Base-by-base conservation (phyloP, 2,329 filamentous ascomycete genomes). In the Alternaria ethzedia region DNA sequence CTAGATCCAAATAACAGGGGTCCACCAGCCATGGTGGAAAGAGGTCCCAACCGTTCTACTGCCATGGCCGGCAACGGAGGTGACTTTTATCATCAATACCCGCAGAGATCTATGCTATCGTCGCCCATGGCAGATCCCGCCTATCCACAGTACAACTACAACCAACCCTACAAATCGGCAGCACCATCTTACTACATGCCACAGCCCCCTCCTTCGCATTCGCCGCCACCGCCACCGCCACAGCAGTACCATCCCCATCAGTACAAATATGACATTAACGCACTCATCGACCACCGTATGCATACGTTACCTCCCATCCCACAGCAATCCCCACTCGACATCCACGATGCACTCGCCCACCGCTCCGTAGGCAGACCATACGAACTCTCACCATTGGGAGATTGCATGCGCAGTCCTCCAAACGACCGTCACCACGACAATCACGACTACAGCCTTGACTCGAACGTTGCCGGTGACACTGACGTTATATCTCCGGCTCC, bases 201-300 rank as follows among this genome's bases (percentile, higher is more conserved):
- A 9, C 47, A 46, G 9, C 21, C 28, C 12, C 45, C 21, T 36
- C 41, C 54, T 25, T 8, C 41, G 23, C 49, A 23, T 8, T 6
- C 26, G 5, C 51, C 32, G 17, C 17, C 36, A 45, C 51, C 59
- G 9, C 23, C 4, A 8, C 26, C 56, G 0, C 12, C 44, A 20
- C 56, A 36, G 15, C 30, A 32, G 15, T 45, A 25, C 12, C 43
- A 60, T 1, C 47, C 26, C n/a, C 10, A 25, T 54, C 28, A 49
- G 13, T 28, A 46, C 41, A 54, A 57, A 57, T 49, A 58, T 32
- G 47, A 62, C 36, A 47, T 57, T 10, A 61, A 44, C 23, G 56
- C 25, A 21, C 25, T 55, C 13, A 15, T 25, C 49, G 57, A 51
- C 3, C 54, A 57, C 26, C 61, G 57, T 6, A 21, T n/a, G n/a